Conservation (phyloP, 768 basidiomycete species). For the Mycena latifolia region DNA sequence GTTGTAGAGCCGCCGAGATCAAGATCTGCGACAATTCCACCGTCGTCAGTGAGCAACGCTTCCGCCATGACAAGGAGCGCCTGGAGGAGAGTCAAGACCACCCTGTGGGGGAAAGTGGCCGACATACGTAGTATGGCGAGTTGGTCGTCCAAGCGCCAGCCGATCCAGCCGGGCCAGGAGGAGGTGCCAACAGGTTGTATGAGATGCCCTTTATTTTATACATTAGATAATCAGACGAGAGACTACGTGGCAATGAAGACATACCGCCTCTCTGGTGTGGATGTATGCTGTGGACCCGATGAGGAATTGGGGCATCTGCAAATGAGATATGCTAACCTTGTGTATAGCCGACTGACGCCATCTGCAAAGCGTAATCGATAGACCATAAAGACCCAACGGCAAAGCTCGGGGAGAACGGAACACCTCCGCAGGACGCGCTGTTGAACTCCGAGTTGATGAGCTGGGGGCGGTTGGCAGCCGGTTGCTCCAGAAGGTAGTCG, state of each 20-base stretch:
- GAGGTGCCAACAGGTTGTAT: constrained; percentile 64
- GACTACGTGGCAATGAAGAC: too few relatives aligned
- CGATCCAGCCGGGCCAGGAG: constrained; percentile 48
- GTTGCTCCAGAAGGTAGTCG: constrained; percentile 44
- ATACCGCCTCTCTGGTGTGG: constrained; percentile 65
- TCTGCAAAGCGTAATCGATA: constrained; percentile 64
- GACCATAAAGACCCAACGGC: constrained; percentile 65
- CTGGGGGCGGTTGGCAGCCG: constrained; percentile 46
- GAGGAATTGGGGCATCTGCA: not conserved
- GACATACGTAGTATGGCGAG: constrained; percentile 57
- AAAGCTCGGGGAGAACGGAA: constrained; percentile 64
- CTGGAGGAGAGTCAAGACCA: constrained; percentile 3
- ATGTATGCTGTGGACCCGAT: constrained; percentile 52
- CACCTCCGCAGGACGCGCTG: constrained; percentile 65
- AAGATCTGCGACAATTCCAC: constrained; percentile 61
- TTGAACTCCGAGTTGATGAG: constrained; percentile 69
- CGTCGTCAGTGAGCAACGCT: constrained; percentile 54
- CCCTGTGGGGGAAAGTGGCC: not conserved
- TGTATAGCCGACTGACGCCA: constrained; percentile 61
- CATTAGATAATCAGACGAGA: not conserved
- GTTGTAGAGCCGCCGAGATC: constrained; percentile 53
- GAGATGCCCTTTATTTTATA: constrained; percentile 50
- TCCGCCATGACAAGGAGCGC: constrained; percentile 61
- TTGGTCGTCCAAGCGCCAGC: constrained; percentile 61
- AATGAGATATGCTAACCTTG: constrained; percentile 19